Percentiles rank a stretch among this genome's conserved stretches.
These are phyloP conservation scores for Spergularia marina DNA, from an alignment of 148 eudicot species.

Conservation along the genomic window DNA sequence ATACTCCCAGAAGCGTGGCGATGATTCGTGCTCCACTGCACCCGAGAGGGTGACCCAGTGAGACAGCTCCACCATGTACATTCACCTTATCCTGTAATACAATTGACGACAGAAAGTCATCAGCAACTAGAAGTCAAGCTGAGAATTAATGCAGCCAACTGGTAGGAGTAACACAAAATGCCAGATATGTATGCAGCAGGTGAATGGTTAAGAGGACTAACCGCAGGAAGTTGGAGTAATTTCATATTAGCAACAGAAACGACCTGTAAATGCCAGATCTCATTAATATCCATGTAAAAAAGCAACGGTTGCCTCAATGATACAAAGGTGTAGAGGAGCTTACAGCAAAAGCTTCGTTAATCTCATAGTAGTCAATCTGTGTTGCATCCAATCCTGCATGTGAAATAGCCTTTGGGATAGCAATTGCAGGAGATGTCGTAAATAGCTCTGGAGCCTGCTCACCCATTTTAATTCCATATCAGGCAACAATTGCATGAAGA, in stretches of 20 bases:
- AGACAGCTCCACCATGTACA: slow-evolving; percentile 96
- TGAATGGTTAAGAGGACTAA: slow-evolving; percentile 40
- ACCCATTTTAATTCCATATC: slow-evolving; percentile 7
- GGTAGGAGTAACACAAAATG: not conserved
- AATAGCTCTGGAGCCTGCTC: slow-evolving; percentile 84
- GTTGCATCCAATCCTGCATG: slow-evolving; percentile 83
- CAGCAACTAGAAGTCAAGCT: not conserved
- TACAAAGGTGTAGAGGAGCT: slow-evolving; percentile 19
- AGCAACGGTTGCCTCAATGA: not conserved
- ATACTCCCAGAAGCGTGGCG: slow-evolving; percentile 94
- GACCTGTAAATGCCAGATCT: slow-evolving; percentile 49
- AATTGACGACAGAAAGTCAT: slow-evolving; percentile 12
- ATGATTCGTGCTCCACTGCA: slow-evolving; percentile 98
- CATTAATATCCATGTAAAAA: not conserved
- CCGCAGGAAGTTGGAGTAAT: slow-evolving; percentile 66
- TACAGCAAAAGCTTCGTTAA: slow-evolving; percentile 97
- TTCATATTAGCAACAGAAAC: slow-evolving; percentile 90
- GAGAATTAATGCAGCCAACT: not conserved
- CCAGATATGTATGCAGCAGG: not conserved
- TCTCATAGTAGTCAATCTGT: slow-evolving; percentile 84
- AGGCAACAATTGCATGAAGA: slow-evolving; percentile 1
- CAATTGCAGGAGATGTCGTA: slow-evolving; percentile 90
- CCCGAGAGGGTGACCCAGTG: slow-evolving; percentile 98
- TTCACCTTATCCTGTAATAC: slow-evolving; percentile 77
- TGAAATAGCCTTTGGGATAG: slow-evolving; percentile 92